Percentiles rank a stretch among this genome's conserved stretches.
Conservation (phyloP, 805 yeast genomes). For the Kuraishia cidri region DNA sequence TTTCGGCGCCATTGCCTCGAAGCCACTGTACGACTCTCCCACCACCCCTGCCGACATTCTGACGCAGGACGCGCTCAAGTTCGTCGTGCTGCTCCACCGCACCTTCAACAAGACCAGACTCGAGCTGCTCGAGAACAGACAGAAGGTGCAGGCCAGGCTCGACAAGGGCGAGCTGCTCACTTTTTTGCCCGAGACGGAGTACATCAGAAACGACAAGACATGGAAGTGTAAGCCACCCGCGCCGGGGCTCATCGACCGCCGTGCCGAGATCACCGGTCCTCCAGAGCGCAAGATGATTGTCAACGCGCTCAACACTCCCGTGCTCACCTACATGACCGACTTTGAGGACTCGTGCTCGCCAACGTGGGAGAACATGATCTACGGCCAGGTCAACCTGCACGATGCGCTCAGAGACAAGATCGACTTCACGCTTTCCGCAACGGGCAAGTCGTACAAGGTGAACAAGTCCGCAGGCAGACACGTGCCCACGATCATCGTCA, state of each 20-base stretch:
- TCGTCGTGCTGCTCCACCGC: constrained; percentile 67
- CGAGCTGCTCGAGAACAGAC: constrained; percentile 52
- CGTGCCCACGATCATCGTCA: constrained; percentile 69
- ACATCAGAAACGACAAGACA: constrained; percentile 60
- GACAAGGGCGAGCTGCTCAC: constrained; percentile 56
- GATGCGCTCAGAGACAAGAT: constrained; percentile 70
- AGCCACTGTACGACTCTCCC: constrained; percentile 23
- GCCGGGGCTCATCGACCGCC: constrained; percentile 64
- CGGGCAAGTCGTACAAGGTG: constrained; percentile 29
- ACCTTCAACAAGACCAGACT: constrained; percentile 57
- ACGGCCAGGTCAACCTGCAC: constrained; percentile 72
- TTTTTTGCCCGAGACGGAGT: constrained; percentile 59
- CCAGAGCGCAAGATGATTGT: constrained; percentile 79
- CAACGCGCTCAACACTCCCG: constrained; percentile 71
- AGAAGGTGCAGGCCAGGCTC: constrained; percentile 46
- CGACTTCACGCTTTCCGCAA: constrained; percentile 29
- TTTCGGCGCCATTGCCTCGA: constrained; percentile 34
- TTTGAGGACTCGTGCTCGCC: constrained; percentile 82
- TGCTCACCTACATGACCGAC: constrained; percentile 81
- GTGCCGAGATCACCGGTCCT: constrained; percentile 82
- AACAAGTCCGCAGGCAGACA: constrained; percentile 37
- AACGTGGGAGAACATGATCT: constrained; percentile 72
- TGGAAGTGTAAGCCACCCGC: constrained; percentile 75
- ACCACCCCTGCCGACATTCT: constrained; percentile 42
- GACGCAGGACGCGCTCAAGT: constrained; percentile 52